Evolutionary conservation across 805 yeast genomes (phyloP).

Genomic region (Pichia nanzhaoensis): DNA sequence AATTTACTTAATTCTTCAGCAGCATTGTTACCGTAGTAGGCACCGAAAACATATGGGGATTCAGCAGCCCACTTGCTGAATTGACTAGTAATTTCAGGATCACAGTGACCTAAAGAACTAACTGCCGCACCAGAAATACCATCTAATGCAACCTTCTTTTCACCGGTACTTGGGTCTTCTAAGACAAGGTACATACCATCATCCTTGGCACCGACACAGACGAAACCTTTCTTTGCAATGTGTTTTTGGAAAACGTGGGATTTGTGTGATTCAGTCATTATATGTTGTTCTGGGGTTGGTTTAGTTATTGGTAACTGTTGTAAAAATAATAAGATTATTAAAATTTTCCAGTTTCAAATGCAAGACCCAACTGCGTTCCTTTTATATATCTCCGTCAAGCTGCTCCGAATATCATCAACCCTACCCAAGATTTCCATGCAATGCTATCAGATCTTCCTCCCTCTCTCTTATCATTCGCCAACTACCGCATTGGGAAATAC

Average conservation of each 20-base stretch:
- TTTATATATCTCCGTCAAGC: too few relatives aligned
- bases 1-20: constrained; percentile 38
- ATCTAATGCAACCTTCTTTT: constrained; percentile 30
- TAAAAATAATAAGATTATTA: too few relatives aligned
- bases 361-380: too few relatives aligned
- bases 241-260: constrained; percentile 40
- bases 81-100: constrained; percentile 32
- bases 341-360: too few relatives aligned
- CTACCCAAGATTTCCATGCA: too few relatives aligned
- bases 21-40: constrained; percentile 29
- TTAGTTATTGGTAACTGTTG: too few relatives aligned
- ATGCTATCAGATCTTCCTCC: too few relatives aligned
- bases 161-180: constrained; percentile 35
- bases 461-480: too few relatives aligned
- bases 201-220: constrained; percentile 37
- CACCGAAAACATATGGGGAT: constrained; percentile 31
- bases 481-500: too few relatives aligned
- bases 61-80: constrained; percentile 31
- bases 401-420: too few relatives aligned
- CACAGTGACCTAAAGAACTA: constrained; percentile 38
- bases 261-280: too few relatives aligned
- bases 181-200: constrained; percentile 36
- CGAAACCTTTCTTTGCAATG: constrained; percentile 32
- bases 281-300: too few relatives aligned
- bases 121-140: constrained; percentile 47